Percentiles rank a stretch among this genome's conserved stretches.
Evolutionary conservation across 305 asterid species (phyloP).

Genomic region (Fraxinus sp.): DNA sequence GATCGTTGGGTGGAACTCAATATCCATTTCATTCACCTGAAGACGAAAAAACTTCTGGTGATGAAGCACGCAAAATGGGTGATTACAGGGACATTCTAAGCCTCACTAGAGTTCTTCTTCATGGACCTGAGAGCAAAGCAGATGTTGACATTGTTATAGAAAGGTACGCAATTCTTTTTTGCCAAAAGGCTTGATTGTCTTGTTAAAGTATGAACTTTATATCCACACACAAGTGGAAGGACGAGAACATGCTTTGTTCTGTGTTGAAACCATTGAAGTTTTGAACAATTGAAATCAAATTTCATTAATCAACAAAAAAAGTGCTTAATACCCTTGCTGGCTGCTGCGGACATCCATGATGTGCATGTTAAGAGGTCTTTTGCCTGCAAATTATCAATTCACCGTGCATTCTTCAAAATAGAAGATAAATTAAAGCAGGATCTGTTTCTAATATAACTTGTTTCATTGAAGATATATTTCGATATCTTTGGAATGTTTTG

Average conservation of each 20-base stretch:
- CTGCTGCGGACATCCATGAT: background rate
- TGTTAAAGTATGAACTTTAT: background rate
- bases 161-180: slow-evolving; percentile 47
- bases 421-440: background rate
- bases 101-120: slow-evolving; percentile 89
- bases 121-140: slow-evolving; percentile 98
- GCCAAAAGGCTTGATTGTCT: slow-evolving; percentile 4
- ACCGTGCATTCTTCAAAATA: background rate
- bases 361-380: background rate
- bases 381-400: background rate
- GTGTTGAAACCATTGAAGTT: slow-evolving; percentile 21
- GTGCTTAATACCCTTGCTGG: background rate
- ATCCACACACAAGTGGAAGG: slow-evolving; percentile 15
- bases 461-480: background rate
- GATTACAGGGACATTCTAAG: slow-evolving; percentile 92
- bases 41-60: slow-evolving; percentile 48
- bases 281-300: background rate
- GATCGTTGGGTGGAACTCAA: slow-evolving; percentile 35
- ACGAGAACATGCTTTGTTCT: slow-evolving; percentile 23
- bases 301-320: background rate
- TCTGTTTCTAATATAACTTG: background rate
- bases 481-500: background rate
- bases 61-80: slow-evolving; percentile 67
- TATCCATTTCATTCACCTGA: slow-evolving; percentile 35
- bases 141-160: slow-evolving; percentile 74